Evolutionary conservation across 306 rosid genomes (phyloP).

Genomic region (Prosopis cineraria): DNA sequence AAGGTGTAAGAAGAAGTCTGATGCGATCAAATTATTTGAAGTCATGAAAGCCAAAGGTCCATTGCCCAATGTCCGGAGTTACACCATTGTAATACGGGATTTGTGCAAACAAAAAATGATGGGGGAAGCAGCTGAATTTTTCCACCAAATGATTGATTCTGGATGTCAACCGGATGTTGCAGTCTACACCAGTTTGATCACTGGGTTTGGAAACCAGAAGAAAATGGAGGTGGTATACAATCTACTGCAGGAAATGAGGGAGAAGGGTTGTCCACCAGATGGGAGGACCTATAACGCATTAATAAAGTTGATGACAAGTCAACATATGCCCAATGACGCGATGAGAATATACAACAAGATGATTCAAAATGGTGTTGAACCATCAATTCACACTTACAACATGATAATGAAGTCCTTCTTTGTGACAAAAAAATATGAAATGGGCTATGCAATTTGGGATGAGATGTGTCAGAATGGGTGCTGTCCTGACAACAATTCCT

Average conservation of each 20-base stretch:
- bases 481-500: slow-evolving; percentile 87
- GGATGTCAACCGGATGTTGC: slow-evolving; percentile 63
- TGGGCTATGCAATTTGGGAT: slow-evolving; percentile 67
- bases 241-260: slow-evolving; percentile 67
- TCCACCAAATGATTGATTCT: slow-evolving; percentile 58
- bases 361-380: slow-evolving; percentile 62
- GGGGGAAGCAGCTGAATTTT: slow-evolving; percentile 67
- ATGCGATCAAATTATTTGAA: slow-evolving; percentile 83
- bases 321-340: slow-evolving; percentile 79
- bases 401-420: slow-evolving; percentile 87
- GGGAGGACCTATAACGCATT: slow-evolving; percentile 73
- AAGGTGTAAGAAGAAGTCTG: slow-evolving; percentile 73
- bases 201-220: slow-evolving; percentile 83
- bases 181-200: slow-evolving; percentile 66
- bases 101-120: slow-evolving; percentile 69
- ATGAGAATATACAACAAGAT: slow-evolving; percentile 73
- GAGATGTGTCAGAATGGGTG: slow-evolving; percentile 76
- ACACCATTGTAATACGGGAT: slow-evolving; percentile 67
- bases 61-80: slow-evolving; percentile 60
- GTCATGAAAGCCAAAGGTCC: slow-evolving; percentile 92
- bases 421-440: slow-evolving; percentile 62
- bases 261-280: slow-evolving; percentile 68
- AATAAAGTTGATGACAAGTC: slow-evolving; percentile 76
- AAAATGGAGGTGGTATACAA: slow-evolving; percentile 67
- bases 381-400: slow-evolving; percentile 81